A percentile compares a stretch with the other conserved stretches of the same genome.
Conservation (phyloP, 2,329 filamentous ascomycete genomes). For the Alternaria infectoria region DNA sequence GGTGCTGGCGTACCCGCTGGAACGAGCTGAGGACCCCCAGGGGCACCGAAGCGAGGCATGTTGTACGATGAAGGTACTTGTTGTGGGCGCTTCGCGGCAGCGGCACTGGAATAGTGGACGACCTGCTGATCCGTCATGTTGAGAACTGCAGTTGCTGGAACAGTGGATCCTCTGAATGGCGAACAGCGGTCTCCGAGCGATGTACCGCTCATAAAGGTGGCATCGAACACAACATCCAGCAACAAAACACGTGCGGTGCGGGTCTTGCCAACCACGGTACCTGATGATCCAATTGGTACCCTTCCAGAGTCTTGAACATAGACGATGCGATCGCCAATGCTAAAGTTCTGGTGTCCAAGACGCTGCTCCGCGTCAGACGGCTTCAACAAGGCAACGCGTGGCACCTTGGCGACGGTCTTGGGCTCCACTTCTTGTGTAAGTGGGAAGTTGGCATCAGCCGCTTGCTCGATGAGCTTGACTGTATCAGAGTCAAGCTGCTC, state of each 20-base stretch:
- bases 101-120: slow-evolving; percentile 68
- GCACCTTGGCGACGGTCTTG: slow-evolving; percentile 79
- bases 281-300: slow-evolving; percentile 88
- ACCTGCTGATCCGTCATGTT: slow-evolving; percentile 87
- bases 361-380: slow-evolving; percentile 96
- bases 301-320: slow-evolving; percentile 93
- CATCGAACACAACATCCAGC: slow-evolving; percentile 91
- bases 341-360: slow-evolving; percentile 81
- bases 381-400: slow-evolving; percentile 85
- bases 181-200: slow-evolving; percentile 89
- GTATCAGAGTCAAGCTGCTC: slow-evolving; percentile 93
- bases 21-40: slow-evolving; percentile 64
- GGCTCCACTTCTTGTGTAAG: slow-evolving; percentile 53
- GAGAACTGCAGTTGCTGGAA: slow-evolving; percentile 84
- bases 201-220: slow-evolving; percentile 95
- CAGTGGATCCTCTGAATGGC: slow-evolving; percentile 91
- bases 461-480: slow-evolving; percentile 78
- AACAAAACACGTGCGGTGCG: slow-evolving; percentile 82
- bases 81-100: slow-evolving; percentile 60
- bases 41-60: slow-evolving; percentile 62
- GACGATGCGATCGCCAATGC: slow-evolving; percentile 86
- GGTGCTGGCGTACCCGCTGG: slow-evolving; percentile 63
- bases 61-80: slow-evolving; percentile 59
- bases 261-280: slow-evolving; percentile 94
- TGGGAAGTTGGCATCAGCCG: slow-evolving; percentile 64